These are phyloP conservation scores for Saccharomycopsis olivae DNA, from an alignment of 805 yeast genomes.

Conservation along the genomic window DNA sequence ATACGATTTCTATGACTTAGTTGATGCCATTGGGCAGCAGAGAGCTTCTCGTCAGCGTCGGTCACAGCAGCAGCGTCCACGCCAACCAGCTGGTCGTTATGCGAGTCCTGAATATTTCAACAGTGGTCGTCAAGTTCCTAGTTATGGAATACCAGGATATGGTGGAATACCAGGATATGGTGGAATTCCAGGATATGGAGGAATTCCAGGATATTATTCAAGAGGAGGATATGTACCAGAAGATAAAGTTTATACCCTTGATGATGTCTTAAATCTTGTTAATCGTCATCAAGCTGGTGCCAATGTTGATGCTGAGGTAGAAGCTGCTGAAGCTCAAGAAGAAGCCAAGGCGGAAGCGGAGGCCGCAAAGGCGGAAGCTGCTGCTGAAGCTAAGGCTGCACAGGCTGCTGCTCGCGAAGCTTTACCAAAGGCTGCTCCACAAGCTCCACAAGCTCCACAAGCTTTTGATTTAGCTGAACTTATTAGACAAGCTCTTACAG, in stretches of 20 bases:
- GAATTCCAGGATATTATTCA: neutral
- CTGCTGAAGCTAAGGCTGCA: slow-evolving; percentile 10
- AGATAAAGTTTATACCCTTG: slow-evolving; percentile 15
- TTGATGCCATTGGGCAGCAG: slow-evolving; percentile 5
- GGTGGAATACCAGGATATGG: no score
- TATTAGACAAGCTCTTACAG: slow-evolving; percentile 16
- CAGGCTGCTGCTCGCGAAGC: slow-evolving; percentile 6
- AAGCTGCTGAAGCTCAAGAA: slow-evolving; percentile 11
- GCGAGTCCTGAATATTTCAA: neutral
- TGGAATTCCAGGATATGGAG: no score
- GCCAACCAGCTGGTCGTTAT: neutral
- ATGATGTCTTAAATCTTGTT: slow-evolving; percentile 16
- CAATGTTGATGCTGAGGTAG: slow-evolving; percentile 2
- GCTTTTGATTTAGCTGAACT: slow-evolving; percentile 14
- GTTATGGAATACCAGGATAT: no score
- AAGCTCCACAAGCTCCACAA: neutral
- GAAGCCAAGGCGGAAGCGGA: slow-evolving; percentile 15
- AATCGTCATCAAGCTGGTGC: slow-evolving; percentile 9
- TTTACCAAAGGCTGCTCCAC: slow-evolving; percentile 1
- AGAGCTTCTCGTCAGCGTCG: neutral
- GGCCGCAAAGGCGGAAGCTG: slow-evolving; percentile 17
- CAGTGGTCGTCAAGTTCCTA: no score
- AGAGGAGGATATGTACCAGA: slow-evolving; percentile 1
- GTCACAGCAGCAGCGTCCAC: slow-evolving; percentile 8
- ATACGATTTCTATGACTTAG: slow-evolving; percentile 8